Evolutionary conservation across 257 asterid species (phyloP).

Genomic region (Misopates orontium): DNA sequence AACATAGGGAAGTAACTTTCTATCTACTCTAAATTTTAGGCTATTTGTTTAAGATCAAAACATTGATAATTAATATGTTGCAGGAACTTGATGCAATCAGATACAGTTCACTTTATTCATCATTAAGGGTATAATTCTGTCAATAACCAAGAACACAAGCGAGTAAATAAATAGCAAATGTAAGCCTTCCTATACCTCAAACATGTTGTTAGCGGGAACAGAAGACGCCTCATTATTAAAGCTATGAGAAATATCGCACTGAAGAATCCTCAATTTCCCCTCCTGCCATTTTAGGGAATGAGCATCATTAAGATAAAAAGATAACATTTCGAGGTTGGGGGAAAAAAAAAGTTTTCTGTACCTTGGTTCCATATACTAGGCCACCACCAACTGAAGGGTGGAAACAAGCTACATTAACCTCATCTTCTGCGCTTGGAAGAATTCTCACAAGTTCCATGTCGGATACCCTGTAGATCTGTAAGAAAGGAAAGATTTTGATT

Average conservation of each 20-base stretch:
- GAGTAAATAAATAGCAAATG: slow-evolving; percentile 11
- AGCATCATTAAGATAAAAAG: slow-evolving; percentile 6
- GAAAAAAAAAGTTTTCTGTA: slow-evolving; percentile 22
- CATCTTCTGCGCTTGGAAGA: slow-evolving; percentile 97
- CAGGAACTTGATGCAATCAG: slow-evolving; percentile 8
- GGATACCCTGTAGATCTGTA: slow-evolving; percentile 80
- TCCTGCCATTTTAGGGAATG: slow-evolving; percentile 51
- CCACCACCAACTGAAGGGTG: slow-evolving; percentile 96
- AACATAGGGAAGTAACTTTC: too few species aligned
- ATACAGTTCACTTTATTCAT: neutral
- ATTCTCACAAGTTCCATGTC: slow-evolving; percentile 97
- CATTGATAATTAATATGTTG: neutral
- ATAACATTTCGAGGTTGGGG: slow-evolving; percentile 8
- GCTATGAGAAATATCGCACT: slow-evolving; percentile 53
- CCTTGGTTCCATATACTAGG: slow-evolving; percentile 96
- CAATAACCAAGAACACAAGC: slow-evolving; percentile 7
- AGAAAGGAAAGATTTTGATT: slow-evolving; percentile 23
- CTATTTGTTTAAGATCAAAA: neutral
- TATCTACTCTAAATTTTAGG: neutral
- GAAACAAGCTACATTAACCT: slow-evolving; percentile 96
- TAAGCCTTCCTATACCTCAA: slow-evolving; percentile 57
- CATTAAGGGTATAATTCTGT: neutral
- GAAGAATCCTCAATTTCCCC: slow-evolving; percentile 90
- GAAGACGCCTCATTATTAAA: slow-evolving; percentile 42
- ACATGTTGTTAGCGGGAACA: slow-evolving; percentile 60